phyloP scores from a whole-genome alignment of 345 rosid species.

The Eucalyptus guilfoylei region DNA sequence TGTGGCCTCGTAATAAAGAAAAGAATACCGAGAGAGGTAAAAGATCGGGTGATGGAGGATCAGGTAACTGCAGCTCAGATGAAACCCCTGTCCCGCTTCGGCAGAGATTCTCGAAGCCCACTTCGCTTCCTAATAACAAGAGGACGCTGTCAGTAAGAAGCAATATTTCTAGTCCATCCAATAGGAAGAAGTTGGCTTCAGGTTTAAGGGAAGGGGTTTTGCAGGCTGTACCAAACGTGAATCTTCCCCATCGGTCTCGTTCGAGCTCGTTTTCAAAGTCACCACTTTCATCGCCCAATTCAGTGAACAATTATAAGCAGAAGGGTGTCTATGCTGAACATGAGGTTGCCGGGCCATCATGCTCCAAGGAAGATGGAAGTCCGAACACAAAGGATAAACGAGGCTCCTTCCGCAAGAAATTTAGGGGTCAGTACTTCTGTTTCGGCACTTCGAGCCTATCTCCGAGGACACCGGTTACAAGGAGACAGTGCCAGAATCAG shows the following conservation, averaged over 20 bases:
- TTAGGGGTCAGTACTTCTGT: slow-evolving; percentile 62
- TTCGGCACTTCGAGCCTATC: slow-evolving; percentile 48
- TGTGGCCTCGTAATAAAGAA: slow-evolving; percentile 33
- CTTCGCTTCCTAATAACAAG: slow-evolving; percentile 39
- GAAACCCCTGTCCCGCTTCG: slow-evolving; percentile 55
- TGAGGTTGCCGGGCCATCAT: slow-evolving; percentile 39
- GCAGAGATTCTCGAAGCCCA: slow-evolving; percentile 37
- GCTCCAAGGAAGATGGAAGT: slow-evolving; percentile 16
- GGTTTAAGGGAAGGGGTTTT: slow-evolving; percentile 41
- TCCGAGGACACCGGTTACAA: slow-evolving; percentile 20
- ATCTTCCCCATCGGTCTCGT: slow-evolving; percentile 36
- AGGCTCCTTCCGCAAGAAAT: slow-evolving; percentile 24
- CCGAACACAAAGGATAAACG: slow-evolving; percentile 22
- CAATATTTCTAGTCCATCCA: slow-evolving; percentile 63
- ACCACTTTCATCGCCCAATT: slow-evolving; percentile 40
- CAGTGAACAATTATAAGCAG: slow-evolving; percentile 39
- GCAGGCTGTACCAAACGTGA: slow-evolving; percentile 35
- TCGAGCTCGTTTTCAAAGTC: slow-evolving; percentile 76
- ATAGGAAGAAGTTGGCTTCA: slow-evolving; percentile 63
- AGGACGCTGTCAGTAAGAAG: slow-evolving; percentile 73
- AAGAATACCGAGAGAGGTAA: background rate
- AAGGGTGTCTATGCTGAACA: slow-evolving; percentile 36
- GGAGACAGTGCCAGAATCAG: slow-evolving; percentile 23
- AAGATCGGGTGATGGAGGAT: slow-evolving; percentile 20
- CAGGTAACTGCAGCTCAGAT: slow-evolving; percentile 11